Evolutionary conservation across 2,329 filamentous ascomycete species (phyloP).

Genomic region (Didymella lethalis): DNA sequence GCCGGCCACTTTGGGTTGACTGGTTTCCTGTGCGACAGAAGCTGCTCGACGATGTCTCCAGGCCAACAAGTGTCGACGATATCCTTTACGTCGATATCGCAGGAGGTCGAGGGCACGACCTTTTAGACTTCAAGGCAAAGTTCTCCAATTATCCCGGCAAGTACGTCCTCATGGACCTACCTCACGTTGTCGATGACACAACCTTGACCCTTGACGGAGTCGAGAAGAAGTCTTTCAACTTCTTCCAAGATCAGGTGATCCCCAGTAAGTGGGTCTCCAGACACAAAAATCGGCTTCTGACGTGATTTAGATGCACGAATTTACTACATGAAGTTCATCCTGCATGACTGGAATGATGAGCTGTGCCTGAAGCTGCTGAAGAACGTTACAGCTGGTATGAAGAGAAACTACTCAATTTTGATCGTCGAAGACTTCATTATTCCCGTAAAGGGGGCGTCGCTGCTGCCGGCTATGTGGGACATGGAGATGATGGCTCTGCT

Average conservation of each 20-base stretch:
- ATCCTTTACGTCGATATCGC: slow-evolving; percentile 25
- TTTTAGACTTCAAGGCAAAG: slow-evolving; percentile 10
- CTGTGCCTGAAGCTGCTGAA: slow-evolving; percentile 21
- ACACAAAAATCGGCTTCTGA: background rate
- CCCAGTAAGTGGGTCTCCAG: slow-evolving; percentile 1
- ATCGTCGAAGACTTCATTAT: slow-evolving; percentile 24
- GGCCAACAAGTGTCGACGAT: background rate
- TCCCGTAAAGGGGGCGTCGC: slow-evolving; percentile 1
- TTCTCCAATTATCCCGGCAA: slow-evolving; percentile 5
- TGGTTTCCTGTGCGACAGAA: slow-evolving; percentile 17
- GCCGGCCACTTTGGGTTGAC: slow-evolving; percentile 7
- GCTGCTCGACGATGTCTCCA: slow-evolving; percentile 8
- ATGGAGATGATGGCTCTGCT: slow-evolving; percentile 22
- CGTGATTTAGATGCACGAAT: slow-evolving; percentile 10
- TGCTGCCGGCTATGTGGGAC: slow-evolving; percentile 19
- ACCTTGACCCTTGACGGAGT: slow-evolving; percentile 10
- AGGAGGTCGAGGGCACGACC: slow-evolving; percentile 22
- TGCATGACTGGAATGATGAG: slow-evolving; percentile 23
- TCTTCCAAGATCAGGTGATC: slow-evolving; percentile 31
- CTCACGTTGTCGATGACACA: slow-evolving; percentile 1
- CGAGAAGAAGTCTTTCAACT: slow-evolving; percentile 24
- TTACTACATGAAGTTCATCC: slow-evolving; percentile 26
- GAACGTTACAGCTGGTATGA: slow-evolving; percentile 26
- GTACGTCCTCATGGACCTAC: slow-evolving; percentile 11
- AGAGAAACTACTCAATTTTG: slow-evolving; percentile 16